Base-by-base conservation (phyloP, 768 basidiomycete genomes). In the Trametopsis cervina region DNA sequence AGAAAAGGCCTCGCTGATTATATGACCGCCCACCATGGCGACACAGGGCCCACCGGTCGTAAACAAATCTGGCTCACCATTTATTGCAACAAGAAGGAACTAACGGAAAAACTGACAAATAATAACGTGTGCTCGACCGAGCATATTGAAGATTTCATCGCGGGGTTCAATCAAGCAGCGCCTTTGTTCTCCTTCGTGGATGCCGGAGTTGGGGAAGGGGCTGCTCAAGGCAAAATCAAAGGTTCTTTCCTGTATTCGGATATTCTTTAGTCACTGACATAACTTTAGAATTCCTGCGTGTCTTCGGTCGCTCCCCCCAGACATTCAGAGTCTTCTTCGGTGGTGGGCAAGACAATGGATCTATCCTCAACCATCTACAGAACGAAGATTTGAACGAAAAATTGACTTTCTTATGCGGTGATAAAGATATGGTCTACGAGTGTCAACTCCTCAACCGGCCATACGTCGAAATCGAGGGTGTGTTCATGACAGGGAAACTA, bases 291-390 rank as follows among this genome's bases (percentile, higher is more conserved):
- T 74, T 74, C 55, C 69, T 85, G 25, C 75, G 79, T 54, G 76
- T 80, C 50, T 80, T 80, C 56, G 76, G 80, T 39, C 75, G 73
- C 41, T 57, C 62, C 53, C 69, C 69, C 3, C 72, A 71, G 48
- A 69, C 63, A 9, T 54, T 59, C 1, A 63, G 60, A 42, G 63
- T 73, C 12, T 70, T 70, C 60, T 70, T 73, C 37, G 72, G 68
- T 17, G 64, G 49, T 43, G 62, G 62, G 3, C 71, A 73, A 52
- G 71, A 73, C 54, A 70, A 69, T 52, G 70, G 71, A 4, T 62
- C 69, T 15, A 67, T 64, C 7, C 60, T 73, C 24, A 66, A 60
- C 26, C 57, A 60, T 44, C 56, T 73, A 17, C 59, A 65, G 48
- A 71, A 67, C 49, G 68, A 71, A 50, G 65, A 67, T 25, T 58